phyloP scores from a whole-genome alignment of 2,329 filamentous ascomycete genomes.

The Elsinoe ampelina region DNA sequence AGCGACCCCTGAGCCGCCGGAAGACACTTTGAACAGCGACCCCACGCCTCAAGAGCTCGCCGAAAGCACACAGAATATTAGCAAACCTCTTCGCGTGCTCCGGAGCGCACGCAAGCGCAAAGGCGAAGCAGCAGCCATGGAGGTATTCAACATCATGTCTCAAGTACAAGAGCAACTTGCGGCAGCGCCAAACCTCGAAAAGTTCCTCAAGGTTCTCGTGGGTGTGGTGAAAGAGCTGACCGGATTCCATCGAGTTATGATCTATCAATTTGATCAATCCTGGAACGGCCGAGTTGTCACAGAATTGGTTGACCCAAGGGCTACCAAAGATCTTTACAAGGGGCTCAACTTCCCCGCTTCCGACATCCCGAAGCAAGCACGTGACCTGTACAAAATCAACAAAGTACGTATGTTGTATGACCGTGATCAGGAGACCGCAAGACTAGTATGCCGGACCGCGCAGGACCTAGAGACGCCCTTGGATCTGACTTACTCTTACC shows the following conservation, averaged over 20 bases:
- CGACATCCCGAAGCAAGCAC: conserved; percentile 75
- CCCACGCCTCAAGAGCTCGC: conserved; percentile 65
- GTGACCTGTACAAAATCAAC: conserved; percentile 84
- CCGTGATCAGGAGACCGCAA: conserved; percentile 66
- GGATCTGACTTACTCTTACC: conserved; percentile 75
- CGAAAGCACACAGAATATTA: conserved; percentile 66
- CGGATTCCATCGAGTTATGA: conserved; percentile 85
- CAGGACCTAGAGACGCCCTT: conserved; percentile 66
- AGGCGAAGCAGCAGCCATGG: conserved; percentile 75
- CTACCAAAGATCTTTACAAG: conserved; percentile 76
- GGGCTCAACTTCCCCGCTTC: conserved; percentile 82
- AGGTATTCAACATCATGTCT: conserved; percentile 85
- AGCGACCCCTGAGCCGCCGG: conserved; percentile 51
- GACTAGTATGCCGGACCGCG: conserved; percentile 67
- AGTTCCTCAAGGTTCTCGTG: conserved; percentile 69
- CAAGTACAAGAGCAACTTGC: conserved; percentile 84
- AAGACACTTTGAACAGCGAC: conserved; percentile 63
- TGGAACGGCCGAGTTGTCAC: conserved; percentile 85
- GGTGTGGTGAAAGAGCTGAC: conserved; percentile 84
- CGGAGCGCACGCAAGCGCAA: conserved; percentile 64
- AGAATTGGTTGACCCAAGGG: conserved; percentile 70
- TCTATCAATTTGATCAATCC: conserved; percentile 77
- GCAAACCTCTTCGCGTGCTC: conserved; percentile 67
- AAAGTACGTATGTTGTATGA: conserved; percentile 84
- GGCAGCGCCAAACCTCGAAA: conserved; percentile 59